A percentile compares a stretch with the other conserved stretches of the same genome.
These are phyloP conservation scores for Kwoniella sp. DNA, from an alignment of 768 basidiomycete genomes.

Conservation along the genomic window DNA sequence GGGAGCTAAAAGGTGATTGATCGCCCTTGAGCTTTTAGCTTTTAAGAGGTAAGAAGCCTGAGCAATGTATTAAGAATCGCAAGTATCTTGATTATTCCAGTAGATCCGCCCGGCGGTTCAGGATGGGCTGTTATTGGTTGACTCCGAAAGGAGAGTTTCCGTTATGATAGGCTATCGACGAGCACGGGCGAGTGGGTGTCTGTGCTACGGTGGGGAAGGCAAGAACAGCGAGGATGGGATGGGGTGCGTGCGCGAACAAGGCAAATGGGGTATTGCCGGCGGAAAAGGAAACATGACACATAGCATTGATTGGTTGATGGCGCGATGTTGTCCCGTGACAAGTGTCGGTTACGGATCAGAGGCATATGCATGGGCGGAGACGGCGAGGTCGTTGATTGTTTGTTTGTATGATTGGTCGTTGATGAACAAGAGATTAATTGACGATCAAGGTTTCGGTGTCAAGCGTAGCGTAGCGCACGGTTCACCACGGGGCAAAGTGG, in stretches of 20 bases:
- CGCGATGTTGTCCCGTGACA: constrained; percentile 1
- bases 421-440: background rate
- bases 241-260: background rate
- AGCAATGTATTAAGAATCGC: too few species aligned
- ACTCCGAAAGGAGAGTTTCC: background rate
- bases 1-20: background rate
- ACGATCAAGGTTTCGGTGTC: background rate
- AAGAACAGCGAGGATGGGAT: background rate
- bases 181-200: background rate
- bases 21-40: background rate
- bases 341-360: background rate
- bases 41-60: background rate
- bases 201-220: background rate
- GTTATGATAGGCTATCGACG: constrained; percentile 10
- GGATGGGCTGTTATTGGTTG: background rate
- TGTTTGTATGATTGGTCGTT: background rate
- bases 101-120: constrained; percentile 13
- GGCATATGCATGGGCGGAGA: background rate
- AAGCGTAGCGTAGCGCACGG: background rate
- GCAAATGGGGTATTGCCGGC: background rate
- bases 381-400: background rate
- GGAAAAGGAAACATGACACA: background rate
- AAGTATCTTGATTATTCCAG: background rate
- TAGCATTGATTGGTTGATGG: background rate
- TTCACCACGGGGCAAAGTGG: constrained; percentile 1